These are phyloP conservation scores for Pinguiococcus pyrenoidosus DNA, from an alignment of 108 stramenopile species.

Conservation along the genomic window DNA sequence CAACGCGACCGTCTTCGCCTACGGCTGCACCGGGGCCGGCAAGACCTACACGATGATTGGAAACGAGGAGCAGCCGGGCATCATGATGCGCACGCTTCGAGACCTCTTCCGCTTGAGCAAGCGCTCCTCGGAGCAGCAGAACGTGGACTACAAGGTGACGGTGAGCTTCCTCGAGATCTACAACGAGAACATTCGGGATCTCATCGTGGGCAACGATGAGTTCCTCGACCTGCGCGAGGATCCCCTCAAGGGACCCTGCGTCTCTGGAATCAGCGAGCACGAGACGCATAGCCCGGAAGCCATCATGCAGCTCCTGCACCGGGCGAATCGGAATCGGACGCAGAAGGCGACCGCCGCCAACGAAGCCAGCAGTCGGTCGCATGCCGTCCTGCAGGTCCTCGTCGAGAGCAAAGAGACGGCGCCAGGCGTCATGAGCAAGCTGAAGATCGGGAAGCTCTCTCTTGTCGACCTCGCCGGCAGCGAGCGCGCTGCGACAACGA, in stretches of 20 bases:
- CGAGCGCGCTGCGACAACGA: slow-evolving; percentile 46
- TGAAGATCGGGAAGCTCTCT: slow-evolving; percentile 42
- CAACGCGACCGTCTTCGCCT: slow-evolving; percentile 40
- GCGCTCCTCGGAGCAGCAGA: slow-evolving; percentile 17
- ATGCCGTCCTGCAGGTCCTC: slow-evolving; percentile 48
- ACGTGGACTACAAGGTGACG: slow-evolving; percentile 30
- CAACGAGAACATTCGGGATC: slow-evolving; percentile 49
- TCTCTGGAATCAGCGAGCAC: slow-evolving; percentile 41
- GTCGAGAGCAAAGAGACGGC: slow-evolving; percentile 28
- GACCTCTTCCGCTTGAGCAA: slow-evolving; percentile 21
- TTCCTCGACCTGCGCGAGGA: slow-evolving; percentile 46
- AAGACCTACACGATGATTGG: slow-evolving; percentile 48
- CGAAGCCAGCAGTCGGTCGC: slow-evolving; percentile 37
- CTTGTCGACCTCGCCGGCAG: slow-evolving; percentile 55
- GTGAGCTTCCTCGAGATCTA: slow-evolving; percentile 43
- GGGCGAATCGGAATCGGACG: slow-evolving; percentile 38
- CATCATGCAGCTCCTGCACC: slow-evolving; percentile 39
- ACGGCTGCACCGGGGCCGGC: slow-evolving; percentile 37
- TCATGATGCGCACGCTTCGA: slow-evolving; percentile 36
- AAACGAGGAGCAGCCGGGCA: slow-evolving; percentile 20
- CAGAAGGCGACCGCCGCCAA: slow-evolving; percentile 45
- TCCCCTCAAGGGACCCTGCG: slow-evolving; percentile 41
- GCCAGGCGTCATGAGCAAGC: slow-evolving; percentile 27
- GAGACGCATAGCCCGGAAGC: slow-evolving; percentile 11
- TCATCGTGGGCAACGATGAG: slow-evolving; percentile 27